Evolutionary conservation across 2,329 filamentous ascomycete genomes (phyloP), one percentile per base, ranked within the genome.

Genomic region (Alternaria triticina): DNA sequence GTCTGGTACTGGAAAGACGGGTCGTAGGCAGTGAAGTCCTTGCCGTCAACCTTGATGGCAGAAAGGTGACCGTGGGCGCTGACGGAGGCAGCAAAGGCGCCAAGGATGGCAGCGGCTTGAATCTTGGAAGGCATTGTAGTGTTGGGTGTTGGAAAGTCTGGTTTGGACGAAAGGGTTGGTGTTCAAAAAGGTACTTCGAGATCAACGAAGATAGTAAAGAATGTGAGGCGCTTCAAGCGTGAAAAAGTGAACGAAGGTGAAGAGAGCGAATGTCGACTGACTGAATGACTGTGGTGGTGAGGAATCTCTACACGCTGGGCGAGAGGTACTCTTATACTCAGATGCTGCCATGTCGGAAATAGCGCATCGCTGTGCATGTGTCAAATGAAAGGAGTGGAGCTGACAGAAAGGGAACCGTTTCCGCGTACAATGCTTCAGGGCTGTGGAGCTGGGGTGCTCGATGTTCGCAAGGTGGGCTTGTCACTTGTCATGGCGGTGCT

Each of bases 21-120:
- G 76, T 80, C 68, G 78, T 82, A 81, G 65, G 81, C 80, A 49
- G 77, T 70, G 73, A 83, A 86, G 61, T 80, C 81, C 5, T 75
- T 74, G 57, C 84, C 84, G 64, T 83, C 82, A 55, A 83, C 81
- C 30, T 82, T 78, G 59, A 84, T 77, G 56, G 78, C 78, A 12
- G 72, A 66, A 45, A 85, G 78, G 59, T 76, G 77, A 54, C 83
- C 83, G 72, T 85, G 83, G 47, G 82, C 83, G 51, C 78, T 75
- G 62, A 81, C 82, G 30, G 78, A 74, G 61, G 81, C 71, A 55
- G 77, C 81, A 44, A 78, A 58, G 54, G 74, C 73, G 59, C 74
- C 74, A 51, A 78, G 25, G 27, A 78, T 65, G 61, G 74, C 74
- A 58, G 70, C 74, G 57, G 66, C 68, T 64, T 77, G 73, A 40